A percentile compares a stretch with the other conserved stretches of the same genome.
These are phyloP conservation scores for Plasmodium falciparum DNA, from an alignment of 169 alveolate species.

Conservation along the genomic window DNA sequence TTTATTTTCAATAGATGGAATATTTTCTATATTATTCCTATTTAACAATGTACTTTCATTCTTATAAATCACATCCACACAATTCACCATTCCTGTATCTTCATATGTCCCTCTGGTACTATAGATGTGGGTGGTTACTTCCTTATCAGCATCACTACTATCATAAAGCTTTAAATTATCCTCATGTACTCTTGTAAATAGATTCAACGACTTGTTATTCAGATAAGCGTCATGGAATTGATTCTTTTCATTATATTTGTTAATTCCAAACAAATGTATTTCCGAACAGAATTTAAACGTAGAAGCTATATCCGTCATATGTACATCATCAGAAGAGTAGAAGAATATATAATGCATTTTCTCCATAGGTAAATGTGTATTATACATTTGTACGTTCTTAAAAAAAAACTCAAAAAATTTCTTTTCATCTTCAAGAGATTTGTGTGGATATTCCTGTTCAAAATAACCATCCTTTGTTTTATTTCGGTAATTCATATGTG, in stretches of 20 bases:
- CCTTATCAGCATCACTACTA: constrained; percentile 21
- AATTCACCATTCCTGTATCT: constrained; percentile 4
- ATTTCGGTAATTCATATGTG: constrained; percentile 71
- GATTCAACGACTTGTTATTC: constrained; percentile 11
- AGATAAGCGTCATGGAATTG: constrained; percentile 23
- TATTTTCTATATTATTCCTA: no score
- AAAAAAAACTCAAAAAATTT: constrained; percentile 41
- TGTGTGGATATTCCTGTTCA: constrained; percentile 74
- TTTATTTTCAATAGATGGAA: no score
- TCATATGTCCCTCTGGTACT: neutral
- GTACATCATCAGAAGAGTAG: neutral
- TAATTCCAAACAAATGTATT: constrained; percentile 34
- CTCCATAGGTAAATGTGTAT: constrained; percentile 33
- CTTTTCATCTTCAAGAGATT: constrained; percentile 60
- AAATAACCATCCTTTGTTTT: constrained; percentile 33
- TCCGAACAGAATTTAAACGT: constrained; percentile 31
- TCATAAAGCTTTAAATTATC: constrained; percentile 1
- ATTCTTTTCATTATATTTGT: constrained; percentile 13
- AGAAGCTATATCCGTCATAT: neutral
- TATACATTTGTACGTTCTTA: constrained; percentile 23
- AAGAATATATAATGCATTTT: constrained; percentile 49
- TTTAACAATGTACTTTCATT: no score
- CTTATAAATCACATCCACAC: constrained; percentile 4
- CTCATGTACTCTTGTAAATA: neutral
- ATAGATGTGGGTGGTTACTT: constrained; percentile 10